Evolutionary conservation across 176 grass and related monocot genomes (phyloP), one percentile per base, ranked within the genome.

Genomic region (Bolboschoenus planiculmis): DNA sequence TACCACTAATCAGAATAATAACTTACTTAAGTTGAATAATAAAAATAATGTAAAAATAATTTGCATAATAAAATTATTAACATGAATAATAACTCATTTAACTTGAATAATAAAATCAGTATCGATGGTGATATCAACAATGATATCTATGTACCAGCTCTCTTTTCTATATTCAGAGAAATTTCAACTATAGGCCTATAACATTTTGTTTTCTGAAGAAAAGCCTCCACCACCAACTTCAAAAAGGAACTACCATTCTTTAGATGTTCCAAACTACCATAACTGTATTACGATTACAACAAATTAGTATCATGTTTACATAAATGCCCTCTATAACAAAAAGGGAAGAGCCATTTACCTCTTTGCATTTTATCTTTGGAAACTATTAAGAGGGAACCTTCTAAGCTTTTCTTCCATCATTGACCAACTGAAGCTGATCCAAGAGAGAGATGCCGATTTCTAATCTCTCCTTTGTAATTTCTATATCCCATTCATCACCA

Each of bases 401-500:
- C 58, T 63, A 58, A 44, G 2, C 11, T 43, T 81, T 81, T 82
- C 59, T 82, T 82, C 39, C 61, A 81, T 82, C 42, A 14, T 44
- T 82, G 3, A 62, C 79, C 79, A 30, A 61, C 42, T 64, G 37
- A 63, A 82, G 79, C 36, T 82, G 79, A 65, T 62, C 56, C 9
- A 20, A 82, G 10, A 82, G 36, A 82, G 78, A 60, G 27, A 30
- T 21, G 9, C 79, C 79, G 46, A 47, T 30, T 65, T 47, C 57
- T 34, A 82, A 15, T 47, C 79, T 82, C 57, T 64, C 79, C 58
- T 82, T 82, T 82, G 59, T 64, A 21, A 44, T 2, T 43, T 82
- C 79, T 30, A 82, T 82, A 62, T 82, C 79, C 79, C 79, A 82
- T 60, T 81, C 78, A 81, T 81, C 78, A 62, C 54, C 48, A 30